Evolutionary conservation across 768 basidiomycete species (phyloP), one percentile per base, ranked within the genome.

Genomic region (Calocera viscosa): DNA sequence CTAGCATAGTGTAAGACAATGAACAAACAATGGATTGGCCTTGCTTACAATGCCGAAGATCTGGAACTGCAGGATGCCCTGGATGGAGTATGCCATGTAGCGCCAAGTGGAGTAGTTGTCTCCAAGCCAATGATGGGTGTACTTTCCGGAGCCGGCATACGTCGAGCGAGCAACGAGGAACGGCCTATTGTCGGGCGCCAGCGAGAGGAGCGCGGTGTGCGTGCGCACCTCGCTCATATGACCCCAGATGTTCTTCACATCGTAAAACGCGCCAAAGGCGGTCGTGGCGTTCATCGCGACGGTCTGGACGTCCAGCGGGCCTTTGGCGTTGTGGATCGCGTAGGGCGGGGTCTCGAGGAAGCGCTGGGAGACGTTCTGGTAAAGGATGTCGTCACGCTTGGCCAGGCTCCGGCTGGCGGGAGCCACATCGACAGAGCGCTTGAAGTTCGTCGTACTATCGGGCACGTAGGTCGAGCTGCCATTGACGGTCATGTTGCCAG

Each of bases 21-120:
- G 16, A 1, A 8, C 28, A 64, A 41, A 41, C 32, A 68, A 10
- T 10, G 12, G n/a, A 24, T 1, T 19, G 16, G 10, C 5, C 2
- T 3, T 2, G 22, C 53, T 49, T 22, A 64, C 49, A 68, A 90
- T 86, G 70, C 88, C 86, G 81, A 87, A 91, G 16, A 91, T 76
- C 75, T 90, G 88, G 82, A 91, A 91, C 74, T 91, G 89, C 22
- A 91, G 80, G 22, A 89, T 77, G 19, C 88, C 89, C 77, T 90
- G 84, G 65, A 91, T 86, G 69, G 80, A 87, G 72, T 82, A 78
- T 68, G 82, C 78, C 80, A 91, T 81, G 75, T 87, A 89, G 63
- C 82, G 75, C 88, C 90, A 91, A 67, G 82, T 81, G 72, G 86
- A 86, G 73, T 79, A 84, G 72, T 90, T 90, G 74, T 91, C 90